Percentiles rank a stretch among this genome's conserved stretches.
phyloP scores from a whole-genome alignment of 2,329 filamentous ascomycete species.

The Ophiostoma sp. region DNA sequence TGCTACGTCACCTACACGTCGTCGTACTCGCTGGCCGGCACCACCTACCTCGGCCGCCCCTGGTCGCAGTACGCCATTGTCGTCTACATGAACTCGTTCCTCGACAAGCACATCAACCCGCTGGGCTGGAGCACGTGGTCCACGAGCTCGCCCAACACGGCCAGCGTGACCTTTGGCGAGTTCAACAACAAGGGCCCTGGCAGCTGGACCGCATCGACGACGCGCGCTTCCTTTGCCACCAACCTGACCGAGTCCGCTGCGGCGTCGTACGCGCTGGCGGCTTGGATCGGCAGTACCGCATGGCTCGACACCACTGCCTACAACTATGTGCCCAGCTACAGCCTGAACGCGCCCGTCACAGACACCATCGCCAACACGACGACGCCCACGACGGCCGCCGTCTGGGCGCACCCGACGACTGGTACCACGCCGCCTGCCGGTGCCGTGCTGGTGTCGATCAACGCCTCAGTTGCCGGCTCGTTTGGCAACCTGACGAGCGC shows the following conservation, averaged over 20 bases:
- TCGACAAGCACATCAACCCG: slow-evolving; percentile 53
- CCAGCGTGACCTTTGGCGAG: slow-evolving; percentile 43
- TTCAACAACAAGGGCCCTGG: slow-evolving; percentile 56
- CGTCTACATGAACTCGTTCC: slow-evolving; percentile 42
- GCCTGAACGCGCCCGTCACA: background rate
- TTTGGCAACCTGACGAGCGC: slow-evolving; percentile 41
- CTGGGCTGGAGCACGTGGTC: slow-evolving; percentile 50
- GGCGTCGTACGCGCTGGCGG: background rate
- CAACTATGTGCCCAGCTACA: background rate
- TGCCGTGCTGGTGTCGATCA: slow-evolving; percentile 13
- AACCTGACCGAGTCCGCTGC: slow-evolving; percentile 37
- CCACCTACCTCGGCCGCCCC: slow-evolving; percentile 46
- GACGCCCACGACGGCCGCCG: background rate
- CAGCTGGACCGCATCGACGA: slow-evolving; percentile 13
- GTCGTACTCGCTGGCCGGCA: slow-evolving; percentile 36
- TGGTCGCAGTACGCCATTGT: slow-evolving; percentile 42
- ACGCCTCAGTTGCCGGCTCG: slow-evolving; percentile 31
- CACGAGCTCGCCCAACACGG: slow-evolving; percentile 34
- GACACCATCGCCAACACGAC: background rate
- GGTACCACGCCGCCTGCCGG: background rate
- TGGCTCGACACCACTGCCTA: background rate
- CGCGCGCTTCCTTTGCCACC: slow-evolving; percentile 36
- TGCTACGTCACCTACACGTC: slow-evolving; percentile 46
- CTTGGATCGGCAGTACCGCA: background rate
- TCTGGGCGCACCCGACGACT: slow-evolving; percentile 2